Conservation (phyloP, 1,284 basidiomycete genomes). For the Ustilago loliicola region DNA sequence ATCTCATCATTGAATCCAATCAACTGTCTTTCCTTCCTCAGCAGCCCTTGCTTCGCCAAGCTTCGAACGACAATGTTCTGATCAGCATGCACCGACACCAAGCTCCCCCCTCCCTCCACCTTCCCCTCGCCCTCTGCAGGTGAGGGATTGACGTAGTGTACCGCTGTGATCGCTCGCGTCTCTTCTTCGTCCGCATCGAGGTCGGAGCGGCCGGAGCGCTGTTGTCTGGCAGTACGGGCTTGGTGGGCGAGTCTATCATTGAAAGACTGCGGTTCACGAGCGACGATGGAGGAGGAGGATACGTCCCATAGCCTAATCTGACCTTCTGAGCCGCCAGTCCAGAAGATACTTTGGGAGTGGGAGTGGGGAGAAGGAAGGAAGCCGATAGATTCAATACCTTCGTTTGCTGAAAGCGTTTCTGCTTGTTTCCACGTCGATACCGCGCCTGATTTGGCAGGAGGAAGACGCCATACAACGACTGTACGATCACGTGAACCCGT, state of each 20-base stretch:
- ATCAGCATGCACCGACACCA: conserved; percentile 89
- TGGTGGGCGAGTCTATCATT: conserved; percentile 29
- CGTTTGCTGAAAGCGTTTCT: conserved; percentile 60
- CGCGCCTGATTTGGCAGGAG: not conserved
- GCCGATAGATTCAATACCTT: conserved; percentile 64
- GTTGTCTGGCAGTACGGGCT: conserved; percentile 9
- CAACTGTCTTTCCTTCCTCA: conserved; percentile 77
- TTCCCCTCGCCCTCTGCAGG: not conserved
- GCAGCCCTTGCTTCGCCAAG: conserved; percentile 73
- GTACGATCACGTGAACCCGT: conserved; percentile 62
- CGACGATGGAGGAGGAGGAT: conserved; percentile 35
- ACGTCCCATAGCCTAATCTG: conserved; percentile 61
- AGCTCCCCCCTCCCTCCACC: conserved; percentile 39
- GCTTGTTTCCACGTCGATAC: conserved; percentile 53
- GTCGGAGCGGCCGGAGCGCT: conserved; percentile 12
- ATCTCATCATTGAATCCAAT: conserved; percentile 99
- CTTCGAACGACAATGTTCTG: conserved; percentile 89
- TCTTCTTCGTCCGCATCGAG: conserved; percentile 53
- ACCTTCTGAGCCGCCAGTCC: conserved; percentile 62
- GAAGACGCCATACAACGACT: conserved; percentile 56
- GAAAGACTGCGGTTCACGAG: conserved; percentile 29
- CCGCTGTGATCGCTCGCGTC: conserved; percentile 60
- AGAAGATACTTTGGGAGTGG: conserved; percentile 72
- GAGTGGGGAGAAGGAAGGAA: conserved; percentile 72
- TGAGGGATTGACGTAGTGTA: conserved; percentile 39